Evolutionary conservation across 495 filamentous ascomycete genomes (phyloP).

Genomic region (Podospora sp.): DNA sequence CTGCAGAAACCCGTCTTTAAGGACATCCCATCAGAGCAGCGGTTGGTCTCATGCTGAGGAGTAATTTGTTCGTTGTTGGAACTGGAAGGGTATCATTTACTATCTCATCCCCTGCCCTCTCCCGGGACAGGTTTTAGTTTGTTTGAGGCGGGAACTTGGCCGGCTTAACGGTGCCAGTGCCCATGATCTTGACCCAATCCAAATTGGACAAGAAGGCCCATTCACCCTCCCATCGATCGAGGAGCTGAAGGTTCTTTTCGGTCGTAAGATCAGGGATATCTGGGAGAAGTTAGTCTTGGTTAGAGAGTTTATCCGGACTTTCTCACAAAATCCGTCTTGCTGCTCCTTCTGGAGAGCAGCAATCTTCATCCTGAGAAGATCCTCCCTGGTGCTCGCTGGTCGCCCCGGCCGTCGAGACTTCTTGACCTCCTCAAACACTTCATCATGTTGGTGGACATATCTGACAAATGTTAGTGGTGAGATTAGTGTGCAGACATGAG

Average conservation of each 20-base stretch:
- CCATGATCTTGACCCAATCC: conserved; percentile 61
- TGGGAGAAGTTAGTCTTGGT: conserved; percentile 32
- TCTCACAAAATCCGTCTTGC: conserved; percentile 74
- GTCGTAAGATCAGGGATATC: conserved; percentile 55
- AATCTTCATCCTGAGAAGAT: conserved; percentile 71
- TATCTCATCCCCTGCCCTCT: background rate
- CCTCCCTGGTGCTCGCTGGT: conserved; percentile 75
- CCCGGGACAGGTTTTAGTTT: conserved; percentile 18
- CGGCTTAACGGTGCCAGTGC: conserved; percentile 55
- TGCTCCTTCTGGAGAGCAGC: conserved; percentile 77
- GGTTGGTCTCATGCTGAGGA: background rate
- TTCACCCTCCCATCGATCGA: conserved; percentile 53
- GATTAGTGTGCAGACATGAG: background rate
- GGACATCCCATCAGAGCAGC: background rate
- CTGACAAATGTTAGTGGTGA: conserved; percentile 43
- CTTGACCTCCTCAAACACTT: conserved; percentile 73
- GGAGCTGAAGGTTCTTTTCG: conserved; percentile 46
- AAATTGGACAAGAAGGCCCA: conserved; percentile 59
- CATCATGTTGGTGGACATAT: conserved; percentile 75
- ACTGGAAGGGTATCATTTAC: conserved; percentile 23
- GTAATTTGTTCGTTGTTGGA: background rate
- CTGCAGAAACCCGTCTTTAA: no score
- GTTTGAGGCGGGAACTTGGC: conserved; percentile 67
- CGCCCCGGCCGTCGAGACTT: conserved; percentile 78
- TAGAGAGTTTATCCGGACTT: background rate